phyloP scores from a whole-genome alignment of 2,329 filamentous ascomycete species.

The Beauveria brongniartii region DNA sequence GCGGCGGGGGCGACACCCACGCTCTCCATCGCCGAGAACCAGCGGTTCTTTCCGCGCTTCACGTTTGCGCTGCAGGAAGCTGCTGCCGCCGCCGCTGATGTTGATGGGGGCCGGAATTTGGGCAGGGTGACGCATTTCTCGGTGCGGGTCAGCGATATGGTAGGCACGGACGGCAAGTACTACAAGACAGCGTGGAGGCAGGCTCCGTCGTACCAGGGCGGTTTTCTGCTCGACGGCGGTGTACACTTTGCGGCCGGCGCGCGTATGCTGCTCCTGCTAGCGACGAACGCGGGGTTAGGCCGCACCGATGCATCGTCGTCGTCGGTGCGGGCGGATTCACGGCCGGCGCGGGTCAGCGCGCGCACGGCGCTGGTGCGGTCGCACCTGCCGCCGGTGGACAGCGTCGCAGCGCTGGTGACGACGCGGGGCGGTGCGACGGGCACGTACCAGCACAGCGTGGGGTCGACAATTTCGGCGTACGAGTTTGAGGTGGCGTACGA shows the following conservation, averaged over 20 bases:
- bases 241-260: slow-evolving; percentile 63
- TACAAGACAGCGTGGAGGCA: slow-evolving; percentile 56
- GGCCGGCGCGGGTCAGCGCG: slow-evolving; percentile 39
- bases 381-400: slow-evolving; percentile 58
- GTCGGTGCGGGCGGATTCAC: slow-evolving; percentile 23
- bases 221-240: slow-evolving; percentile 68
- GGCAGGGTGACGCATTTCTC: slow-evolving; percentile 38
- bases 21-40: slow-evolving; percentile 65
- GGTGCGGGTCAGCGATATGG: slow-evolving; percentile 27
- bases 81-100: slow-evolving; percentile 11
- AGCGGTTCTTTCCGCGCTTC: slow-evolving; percentile 53
- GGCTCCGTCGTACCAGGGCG: slow-evolving; percentile 62
- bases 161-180: slow-evolving; percentile 34
- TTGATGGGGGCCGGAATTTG: slow-evolving; percentile 12
- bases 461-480: slow-evolving; percentile 43
- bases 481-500: slow-evolving; percentile 53
- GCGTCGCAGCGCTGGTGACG: slow-evolving; percentile 50
- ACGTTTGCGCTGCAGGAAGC: slow-evolving; percentile 35
- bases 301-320: slow-evolving; percentile 15
- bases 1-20: slow-evolving; percentile 28
- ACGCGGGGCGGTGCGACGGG: slow-evolving; percentile 47
- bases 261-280: slow-evolving; percentile 50
- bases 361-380: slow-evolving; percentile 46
- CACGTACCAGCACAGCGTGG: slow-evolving; percentile 48
- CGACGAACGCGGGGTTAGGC: slow-evolving; percentile 16